These are phyloP conservation scores for Leccinum barrowsii DNA, from an alignment of 768 basidiomycete species.

Conservation along the genomic window DNA sequence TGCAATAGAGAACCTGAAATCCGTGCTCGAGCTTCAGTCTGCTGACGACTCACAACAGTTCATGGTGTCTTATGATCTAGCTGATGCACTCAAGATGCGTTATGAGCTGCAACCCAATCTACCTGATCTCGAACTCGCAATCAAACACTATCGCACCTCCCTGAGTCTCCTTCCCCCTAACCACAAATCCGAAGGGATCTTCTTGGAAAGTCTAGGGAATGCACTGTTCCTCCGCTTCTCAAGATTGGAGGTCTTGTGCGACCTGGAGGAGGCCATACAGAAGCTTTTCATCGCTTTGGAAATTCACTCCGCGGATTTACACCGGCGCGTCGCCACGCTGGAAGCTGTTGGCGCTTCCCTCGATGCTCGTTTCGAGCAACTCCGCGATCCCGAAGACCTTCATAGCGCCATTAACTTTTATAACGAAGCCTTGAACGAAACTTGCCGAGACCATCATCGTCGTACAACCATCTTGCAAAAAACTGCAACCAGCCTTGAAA, in stretches of 20 bases:
- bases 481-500: conserved; percentile 16
- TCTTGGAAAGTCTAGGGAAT: conserved; percentile 21
- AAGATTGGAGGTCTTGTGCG: conserved; percentile 6
- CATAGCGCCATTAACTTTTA: conserved; percentile 23
- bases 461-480: conserved; percentile 14
- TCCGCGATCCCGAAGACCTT: conserved; percentile 22
- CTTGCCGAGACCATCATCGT: conserved; percentile 14
- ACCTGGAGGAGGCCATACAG: conserved; percentile 29
- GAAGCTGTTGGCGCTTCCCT: conserved; percentile 23
- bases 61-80: conserved; percentile 24
- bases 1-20: conserved; percentile 24
- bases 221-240: conserved; percentile 26
- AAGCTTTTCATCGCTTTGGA: conserved; percentile 21
- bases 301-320: conserved; percentile 11
- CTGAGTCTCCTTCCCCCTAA: conserved; percentile 15
- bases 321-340: conserved; percentile 15
- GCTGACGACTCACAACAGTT: conserved; percentile 13
- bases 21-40: conserved; percentile 18
- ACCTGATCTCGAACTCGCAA: conserved; percentile 28
- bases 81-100: conserved; percentile 23
- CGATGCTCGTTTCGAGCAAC: conserved; percentile 23
- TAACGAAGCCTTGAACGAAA: conserved; percentile 23
- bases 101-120: conserved; percentile 21
- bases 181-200: conserved; percentile 11
- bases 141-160: conserved; percentile 22